Base-by-base conservation (phyloP, 345 rosid species). In the Salix udensis region DNA sequence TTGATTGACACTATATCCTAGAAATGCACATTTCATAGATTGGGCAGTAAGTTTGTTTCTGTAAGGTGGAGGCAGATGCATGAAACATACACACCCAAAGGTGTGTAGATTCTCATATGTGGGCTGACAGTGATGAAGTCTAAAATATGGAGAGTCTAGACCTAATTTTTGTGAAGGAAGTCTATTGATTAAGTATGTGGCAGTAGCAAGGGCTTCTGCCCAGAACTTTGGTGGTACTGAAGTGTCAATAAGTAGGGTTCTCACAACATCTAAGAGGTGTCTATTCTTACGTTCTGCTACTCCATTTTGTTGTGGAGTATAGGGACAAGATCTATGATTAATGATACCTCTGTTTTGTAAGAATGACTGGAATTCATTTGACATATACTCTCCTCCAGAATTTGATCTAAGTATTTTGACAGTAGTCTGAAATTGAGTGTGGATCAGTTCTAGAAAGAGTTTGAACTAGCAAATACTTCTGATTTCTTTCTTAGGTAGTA, bases 231-330 rank as follows among this genome's bases (percentile, higher is more conserved):
- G 26, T 12, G 48, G 58, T 50, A 61, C 15, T 0, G 11, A 70
- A 18, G 65, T 26, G 2, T 52, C 28, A 52, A 66, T 4, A 0
- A 75, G 0, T n/a, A n/a, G n/a, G n/a, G 64, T 24, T 4, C 23
- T 19, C 21, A 71, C 73, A 12, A 80, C 11, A n/a, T 65, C 69
- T 5, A 70, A 21, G 18, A 60, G 16, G 10, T 73, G 70, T 2
- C 53, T 7, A 48, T 55, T 74, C 4, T 73, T 74, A 1, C 24
- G 14, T 8, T 75, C 15, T 4, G 42, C 66, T 0, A 39, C 34
- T 18, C 42, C 65, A 68, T 74, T 68, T 7, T 79, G 70, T 16
- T 68, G 60, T 1, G 71, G 61, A 16, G 75, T 75, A 15, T 24
- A 31, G 36, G 71, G 64, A 31, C 52, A 79, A 0, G 78, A 73